Base-by-base conservation (phyloP, 2,329 filamentous ascomycete genomes). In the Lachnellula occidentalis region DNA sequence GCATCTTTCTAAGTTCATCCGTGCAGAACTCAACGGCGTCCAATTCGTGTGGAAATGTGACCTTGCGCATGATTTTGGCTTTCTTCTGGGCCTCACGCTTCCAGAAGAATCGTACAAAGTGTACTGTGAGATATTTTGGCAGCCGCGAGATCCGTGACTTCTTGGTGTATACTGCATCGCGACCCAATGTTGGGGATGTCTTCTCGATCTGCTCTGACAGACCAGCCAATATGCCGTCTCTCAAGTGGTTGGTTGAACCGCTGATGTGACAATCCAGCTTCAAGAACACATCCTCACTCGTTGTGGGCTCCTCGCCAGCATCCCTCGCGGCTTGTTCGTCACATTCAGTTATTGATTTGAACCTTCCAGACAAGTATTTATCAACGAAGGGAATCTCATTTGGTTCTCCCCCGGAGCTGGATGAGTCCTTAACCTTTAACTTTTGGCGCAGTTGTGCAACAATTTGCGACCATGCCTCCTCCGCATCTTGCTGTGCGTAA, bases 61-160 rank as follows among this genome's bases (percentile, higher is more conserved):
- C 94, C 74, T 97, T 99, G 70, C 92, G 89, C 89, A 99, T 92
- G 65, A 99, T 99, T 80, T 99, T 99, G 62, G 92, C 92, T 79
- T 99, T 99, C 78, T 97, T 97, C 72, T 95, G 87, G 3, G 90
- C 91, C 63, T 95, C 90, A 46, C 87, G 85, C 69, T 95, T 92
- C 94, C 94, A 99, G 76, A 92, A 96, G 76, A 99, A 99, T 61
- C 94, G 90, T 54, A 99, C 89, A 70, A 99, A 96, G 72, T 99
- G 94, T 4, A 99, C 90, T 0, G 94, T 94, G 45, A 99, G 80
- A 70, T 99, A 96, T 72, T 96, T 95, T 17, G 94, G 94, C 48
- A 96, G 77, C 19, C 92, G 86, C 11, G 92, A 83, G 64, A 99
- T 95, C 68, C 86, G 84, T n/a, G 90, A 94, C 3, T 81, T 88